These are phyloP conservation scores for Tilletia indica DNA, from an alignment of 1,284 basidiomycete genomes.

Conservation along the genomic window DNA sequence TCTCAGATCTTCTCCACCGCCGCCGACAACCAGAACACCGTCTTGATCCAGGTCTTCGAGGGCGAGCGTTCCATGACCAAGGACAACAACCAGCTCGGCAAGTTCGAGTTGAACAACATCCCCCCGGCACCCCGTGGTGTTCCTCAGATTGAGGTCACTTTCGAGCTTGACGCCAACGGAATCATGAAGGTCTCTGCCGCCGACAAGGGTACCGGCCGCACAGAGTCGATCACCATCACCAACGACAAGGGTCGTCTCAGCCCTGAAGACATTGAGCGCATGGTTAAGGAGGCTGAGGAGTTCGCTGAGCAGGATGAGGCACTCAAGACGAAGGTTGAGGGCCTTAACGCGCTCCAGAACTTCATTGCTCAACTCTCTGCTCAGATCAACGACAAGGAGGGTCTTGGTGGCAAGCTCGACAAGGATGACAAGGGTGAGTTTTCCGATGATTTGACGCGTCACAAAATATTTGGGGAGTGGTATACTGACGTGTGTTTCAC, in stretches of 20 bases:
- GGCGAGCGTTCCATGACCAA: constrained; percentile 92
- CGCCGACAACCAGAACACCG: constrained; percentile 56
- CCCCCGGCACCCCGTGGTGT: constrained; percentile 93
- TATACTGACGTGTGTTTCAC: too few species aligned
- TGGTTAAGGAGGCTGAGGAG: constrained; percentile 55
- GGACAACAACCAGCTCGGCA: constrained; percentile 96
- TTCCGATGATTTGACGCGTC: neutral
- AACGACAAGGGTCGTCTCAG: constrained; percentile 55
- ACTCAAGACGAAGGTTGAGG: constrained; percentile 52
- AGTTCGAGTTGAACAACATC: constrained; percentile 88
- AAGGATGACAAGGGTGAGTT: constrained; percentile 49
- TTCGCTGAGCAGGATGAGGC: constrained; percentile 55
- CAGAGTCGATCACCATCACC: constrained; percentile 53
- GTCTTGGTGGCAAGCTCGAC: constrained; percentile 55
- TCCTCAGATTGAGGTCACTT: constrained; percentile 56
- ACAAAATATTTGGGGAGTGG: too few species aligned
- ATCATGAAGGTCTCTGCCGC: constrained; percentile 55
- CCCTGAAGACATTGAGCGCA: constrained; percentile 54
- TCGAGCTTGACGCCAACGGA: constrained; percentile 55
- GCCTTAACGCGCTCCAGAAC: constrained; percentile 53
- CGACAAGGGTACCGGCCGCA: constrained; percentile 55
- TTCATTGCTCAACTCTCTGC: constrained; percentile 52
- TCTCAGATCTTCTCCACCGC: constrained; percentile 89
- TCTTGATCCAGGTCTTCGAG: constrained; percentile 77
- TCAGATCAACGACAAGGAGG: constrained; percentile 54